Conservation (phyloP, 345 rosid species). For the Eucalyptus decipiens region DNA sequence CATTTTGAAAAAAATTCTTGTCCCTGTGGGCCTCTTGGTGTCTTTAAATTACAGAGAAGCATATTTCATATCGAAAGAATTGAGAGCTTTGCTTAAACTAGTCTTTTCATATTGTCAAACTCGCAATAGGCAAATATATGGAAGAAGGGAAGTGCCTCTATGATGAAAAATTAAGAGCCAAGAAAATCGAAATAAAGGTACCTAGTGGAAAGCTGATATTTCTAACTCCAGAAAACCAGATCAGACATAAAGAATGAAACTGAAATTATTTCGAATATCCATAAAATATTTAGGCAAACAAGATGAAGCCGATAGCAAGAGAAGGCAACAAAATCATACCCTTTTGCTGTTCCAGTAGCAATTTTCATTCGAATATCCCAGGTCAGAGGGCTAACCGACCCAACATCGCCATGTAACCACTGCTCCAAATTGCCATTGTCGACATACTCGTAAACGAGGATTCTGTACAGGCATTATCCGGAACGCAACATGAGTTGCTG, state of each 20-base stretch:
- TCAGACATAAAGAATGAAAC: background rate
- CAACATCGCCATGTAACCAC: slow-evolving; percentile 93
- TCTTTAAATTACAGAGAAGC: background rate
- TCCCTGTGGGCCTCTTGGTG: background rate
- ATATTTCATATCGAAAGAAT: background rate
- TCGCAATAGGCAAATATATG: background rate
- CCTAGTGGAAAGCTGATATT: background rate
- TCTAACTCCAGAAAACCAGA: background rate
- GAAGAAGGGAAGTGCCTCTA: background rate
- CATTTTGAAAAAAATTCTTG: background rate
- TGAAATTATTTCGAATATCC: background rate
- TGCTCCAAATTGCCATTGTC: slow-evolving; percentile 96
- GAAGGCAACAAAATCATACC: slow-evolving; percentile 17
- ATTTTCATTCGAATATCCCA: slow-evolving; percentile 95
- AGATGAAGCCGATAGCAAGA: background rate
- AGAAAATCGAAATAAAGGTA: background rate
- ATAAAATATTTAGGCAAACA: background rate
- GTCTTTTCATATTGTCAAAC: background rate
- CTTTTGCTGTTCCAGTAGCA: slow-evolving; percentile 92
- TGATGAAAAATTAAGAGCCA: background rate
- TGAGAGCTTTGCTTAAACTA: background rate
- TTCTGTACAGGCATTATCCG: slow-evolving; percentile 21
- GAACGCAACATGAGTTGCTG: background rate
- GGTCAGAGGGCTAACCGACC: slow-evolving; percentile 72
- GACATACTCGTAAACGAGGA: slow-evolving; percentile 89